A percentile compares a stretch with the other conserved stretches of the same genome.
These are phyloP conservation scores for Saccharomyces kudriavzevii DNA, from an alignment of 805 yeast species.

Conservation along the genomic window DNA sequence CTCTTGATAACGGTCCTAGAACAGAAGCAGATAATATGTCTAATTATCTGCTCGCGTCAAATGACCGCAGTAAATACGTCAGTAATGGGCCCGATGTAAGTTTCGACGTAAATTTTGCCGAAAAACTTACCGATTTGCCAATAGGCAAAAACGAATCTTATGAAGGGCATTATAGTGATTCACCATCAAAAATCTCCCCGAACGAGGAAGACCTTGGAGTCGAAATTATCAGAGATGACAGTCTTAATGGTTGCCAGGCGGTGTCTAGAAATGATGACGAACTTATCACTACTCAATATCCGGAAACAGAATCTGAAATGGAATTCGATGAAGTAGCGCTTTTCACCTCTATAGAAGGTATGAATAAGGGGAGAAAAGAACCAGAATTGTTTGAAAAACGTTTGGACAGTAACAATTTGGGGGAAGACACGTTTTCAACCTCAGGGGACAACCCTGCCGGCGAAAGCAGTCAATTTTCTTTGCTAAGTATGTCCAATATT, in stretches of 20 bases:
- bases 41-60: background rate
- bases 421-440: background rate
- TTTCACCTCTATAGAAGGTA: background rate
- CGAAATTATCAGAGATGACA: background rate
- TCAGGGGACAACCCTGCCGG: background rate
- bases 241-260: background rate
- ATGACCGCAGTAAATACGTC: background rate
- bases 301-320: background rate
- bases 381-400: background rate
- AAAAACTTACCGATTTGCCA: background rate
- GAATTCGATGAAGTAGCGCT: background rate
- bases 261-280: background rate
- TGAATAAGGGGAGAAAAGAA: background rate
- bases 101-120: background rate
- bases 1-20: background rate
- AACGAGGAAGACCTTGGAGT: background rate
- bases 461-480: background rate
- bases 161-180: background rate
- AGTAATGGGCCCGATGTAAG: background rate
- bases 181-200: background rate
- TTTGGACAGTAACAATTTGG: background rate
- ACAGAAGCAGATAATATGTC: background rate
- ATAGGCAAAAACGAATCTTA: background rate
- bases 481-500: background rate
- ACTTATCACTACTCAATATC: background rate